Percentiles rank a stretch among this genome's conserved stretches.
Conservation (phyloP, 2,329 filamentous ascomycete genomes). For the Juglanconis juglandina region DNA sequence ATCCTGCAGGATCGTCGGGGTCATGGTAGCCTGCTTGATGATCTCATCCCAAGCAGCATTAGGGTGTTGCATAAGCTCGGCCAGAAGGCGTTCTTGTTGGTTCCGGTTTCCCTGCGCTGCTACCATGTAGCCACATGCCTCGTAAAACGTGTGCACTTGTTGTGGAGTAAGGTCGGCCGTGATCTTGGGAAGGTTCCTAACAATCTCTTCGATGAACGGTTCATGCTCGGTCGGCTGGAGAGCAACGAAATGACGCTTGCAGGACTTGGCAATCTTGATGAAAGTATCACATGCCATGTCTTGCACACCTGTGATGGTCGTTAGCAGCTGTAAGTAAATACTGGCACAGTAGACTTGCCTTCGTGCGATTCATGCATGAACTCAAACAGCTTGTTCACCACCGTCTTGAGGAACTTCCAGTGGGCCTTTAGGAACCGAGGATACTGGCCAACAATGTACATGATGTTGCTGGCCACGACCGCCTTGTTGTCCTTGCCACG, state of each 20-base stretch:
- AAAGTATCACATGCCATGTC: slow-evolving; percentile 99
- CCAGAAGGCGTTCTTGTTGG: slow-evolving; percentile 85
- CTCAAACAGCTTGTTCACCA: slow-evolving; percentile 98
- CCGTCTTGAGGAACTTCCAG: slow-evolving; percentile 99
- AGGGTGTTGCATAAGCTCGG: slow-evolving; percentile 88
- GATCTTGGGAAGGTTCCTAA: slow-evolving; percentile 91
- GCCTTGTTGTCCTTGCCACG: slow-evolving; percentile 99
- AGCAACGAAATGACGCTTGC: slow-evolving; percentile 93
- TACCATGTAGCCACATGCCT: slow-evolving; percentile 99
- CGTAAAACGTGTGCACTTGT: slow-evolving; percentile 98
- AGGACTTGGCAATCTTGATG: slow-evolving; percentile 99
- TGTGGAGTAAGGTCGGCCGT: slow-evolving; percentile 93
- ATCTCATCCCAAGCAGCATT: slow-evolving; percentile 96
- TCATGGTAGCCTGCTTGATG: slow-evolving; percentile 79
- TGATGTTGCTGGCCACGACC: slow-evolving; percentile 97
- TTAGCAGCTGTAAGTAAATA: slow-evolving; percentile 23
- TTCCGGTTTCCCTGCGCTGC: slow-evolving; percentile 94
- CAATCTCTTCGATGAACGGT: slow-evolving; percentile 98
- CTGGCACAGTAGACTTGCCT: slow-evolving; percentile 49
- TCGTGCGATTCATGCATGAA: slow-evolving; percentile 99
- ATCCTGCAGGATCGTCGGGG: slow-evolving; percentile 85
- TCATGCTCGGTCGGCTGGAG: slow-evolving; percentile 91
- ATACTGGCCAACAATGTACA: slow-evolving; percentile 99
- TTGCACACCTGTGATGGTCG: slow-evolving; percentile 67
- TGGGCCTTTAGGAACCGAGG: slow-evolving; percentile 97